phyloP scores from a whole-genome alignment of 2,329 filamentous ascomycete genomes.

The Chrysoporthe puriensis region DNA sequence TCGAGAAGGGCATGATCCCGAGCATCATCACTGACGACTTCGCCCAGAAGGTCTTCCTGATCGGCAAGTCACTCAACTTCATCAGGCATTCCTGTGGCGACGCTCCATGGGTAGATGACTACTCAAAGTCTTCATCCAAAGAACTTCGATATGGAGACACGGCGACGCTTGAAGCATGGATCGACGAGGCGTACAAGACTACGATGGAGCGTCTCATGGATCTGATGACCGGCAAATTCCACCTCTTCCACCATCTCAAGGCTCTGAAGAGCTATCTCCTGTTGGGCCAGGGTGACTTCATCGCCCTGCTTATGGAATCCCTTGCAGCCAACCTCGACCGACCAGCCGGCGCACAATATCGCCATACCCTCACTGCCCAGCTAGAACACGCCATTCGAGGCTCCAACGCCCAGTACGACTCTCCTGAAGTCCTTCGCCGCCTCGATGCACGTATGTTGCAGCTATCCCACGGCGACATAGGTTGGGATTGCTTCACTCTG shows the following conservation, averaged over 20 bases:
- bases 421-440: slow-evolving; percentile 84
- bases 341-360: slow-evolving; percentile 94
- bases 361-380: slow-evolving; percentile 96
- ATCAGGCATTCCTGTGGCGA: slow-evolving; percentile 95
- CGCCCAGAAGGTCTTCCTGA: slow-evolving; percentile 93
- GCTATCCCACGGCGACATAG: slow-evolving; percentile 93
- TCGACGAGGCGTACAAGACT: slow-evolving; percentile 96
- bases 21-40: slow-evolving; percentile 93
- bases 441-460: slow-evolving; percentile 98
- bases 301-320: slow-evolving; percentile 95
- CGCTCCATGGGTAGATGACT: slow-evolving; percentile 91
- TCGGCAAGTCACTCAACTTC: slow-evolving; percentile 97
- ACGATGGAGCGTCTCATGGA: slow-evolving; percentile 95
- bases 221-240: slow-evolving; percentile 94
- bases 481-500: slow-evolving; percentile 98
- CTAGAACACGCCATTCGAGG: slow-evolving; percentile 96
- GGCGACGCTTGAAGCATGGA: slow-evolving; percentile 86
- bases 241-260: slow-evolving; percentile 87
- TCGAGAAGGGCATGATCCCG: slow-evolving; percentile 84
- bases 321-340: slow-evolving; percentile 89
- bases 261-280: slow-evolving; percentile 95
- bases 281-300: slow-evolving; percentile 95
- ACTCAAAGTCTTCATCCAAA: slow-evolving; percentile 90
- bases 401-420: slow-evolving; percentile 95
- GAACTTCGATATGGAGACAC: slow-evolving; percentile 93